These are phyloP conservation scores for Verticillium isaacii DNA, from an alignment of 2,329 filamentous ascomycete species.

Conservation along the genomic window DNA sequence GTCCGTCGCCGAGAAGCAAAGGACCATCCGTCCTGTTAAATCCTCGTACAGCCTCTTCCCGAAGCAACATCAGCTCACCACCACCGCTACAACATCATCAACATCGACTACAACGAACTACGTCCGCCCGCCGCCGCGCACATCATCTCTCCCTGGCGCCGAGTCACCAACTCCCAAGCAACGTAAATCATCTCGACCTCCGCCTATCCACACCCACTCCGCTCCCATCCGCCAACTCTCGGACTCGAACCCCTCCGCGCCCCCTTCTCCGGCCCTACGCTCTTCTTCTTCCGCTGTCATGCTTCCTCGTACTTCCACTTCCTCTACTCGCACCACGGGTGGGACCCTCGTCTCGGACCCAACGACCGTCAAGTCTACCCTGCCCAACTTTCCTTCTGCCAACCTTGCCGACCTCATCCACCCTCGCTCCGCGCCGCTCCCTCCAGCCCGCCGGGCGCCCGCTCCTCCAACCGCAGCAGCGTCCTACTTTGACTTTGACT, in stretches of 20 bases:
- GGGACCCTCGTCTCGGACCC: neutral
- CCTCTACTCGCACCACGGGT: neutral
- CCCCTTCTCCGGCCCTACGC: slow-evolving; percentile 8
- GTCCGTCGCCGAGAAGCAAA: slow-evolving; percentile 15
- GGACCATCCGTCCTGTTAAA: slow-evolving; percentile 11
- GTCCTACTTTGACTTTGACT: slow-evolving; percentile 14
- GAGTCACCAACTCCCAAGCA: slow-evolving; percentile 3
- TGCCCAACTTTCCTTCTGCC: slow-evolving; percentile 3
- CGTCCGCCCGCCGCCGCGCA: neutral
- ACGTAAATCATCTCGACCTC: slow-evolving; percentile 9
- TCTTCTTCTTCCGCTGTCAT: neutral
- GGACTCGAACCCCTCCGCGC: neutral
- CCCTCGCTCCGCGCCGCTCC: slow-evolving; percentile 10
- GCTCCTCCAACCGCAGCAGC: neutral
- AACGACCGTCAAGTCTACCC: neutral
- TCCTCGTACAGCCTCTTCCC: slow-evolving; percentile 14
- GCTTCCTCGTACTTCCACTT: neutral
- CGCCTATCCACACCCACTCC: slow-evolving; percentile 12
- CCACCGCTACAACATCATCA: neutral
- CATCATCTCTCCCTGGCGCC: neutral
- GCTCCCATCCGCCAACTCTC: slow-evolving; percentile 3
- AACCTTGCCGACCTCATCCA: slow-evolving; percentile 7
- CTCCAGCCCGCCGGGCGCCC: slow-evolving; percentile 3
- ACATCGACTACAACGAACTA: neutral
- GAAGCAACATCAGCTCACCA: slow-evolving; percentile 5